These are phyloP conservation scores for Bolboschoenoplectus hybrid DNA, from an alignment of 202 grass and related monocot species.

Conservation along the genomic window DNA sequence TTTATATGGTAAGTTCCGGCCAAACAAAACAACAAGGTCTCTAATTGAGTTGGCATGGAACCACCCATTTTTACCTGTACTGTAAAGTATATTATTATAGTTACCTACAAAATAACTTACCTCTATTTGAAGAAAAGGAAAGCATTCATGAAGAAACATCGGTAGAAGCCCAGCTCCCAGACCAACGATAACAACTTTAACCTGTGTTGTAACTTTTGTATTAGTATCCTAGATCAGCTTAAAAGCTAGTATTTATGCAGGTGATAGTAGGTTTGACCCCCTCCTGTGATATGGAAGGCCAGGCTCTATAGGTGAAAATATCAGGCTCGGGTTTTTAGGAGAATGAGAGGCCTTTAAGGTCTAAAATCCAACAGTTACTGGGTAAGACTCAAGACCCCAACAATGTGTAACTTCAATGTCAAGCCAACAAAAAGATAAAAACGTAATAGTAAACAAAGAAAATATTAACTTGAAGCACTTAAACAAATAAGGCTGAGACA, in stretches of 20 bases:
- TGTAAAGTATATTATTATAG: neutral
- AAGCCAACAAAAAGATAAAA: neutral
- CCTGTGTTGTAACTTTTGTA: conserved; percentile 44
- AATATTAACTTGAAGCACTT: neutral
- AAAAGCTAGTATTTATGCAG: neutral
- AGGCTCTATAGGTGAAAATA: neutral
- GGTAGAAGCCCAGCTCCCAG: conserved; percentile 93
- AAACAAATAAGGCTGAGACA: neutral
- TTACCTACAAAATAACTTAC: conserved; percentile 42
- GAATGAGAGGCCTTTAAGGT: conserved; percentile 15
- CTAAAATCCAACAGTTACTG: neutral
- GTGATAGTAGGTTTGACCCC: neutral
- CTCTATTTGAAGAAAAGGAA: conserved; percentile 81
- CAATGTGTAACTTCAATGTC: neutral
- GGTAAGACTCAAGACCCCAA: neutral
- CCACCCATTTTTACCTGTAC: no score
- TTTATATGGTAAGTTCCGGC: neutral
- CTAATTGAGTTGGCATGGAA: neutral
- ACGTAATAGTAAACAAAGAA: neutral
- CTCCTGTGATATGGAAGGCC: neutral
- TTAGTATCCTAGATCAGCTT: conserved; percentile 22
- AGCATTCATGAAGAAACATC: conserved; percentile 92
- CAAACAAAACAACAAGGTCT: neutral
- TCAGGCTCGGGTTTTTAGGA: no score
- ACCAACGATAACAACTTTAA: conserved; percentile 69